phyloP scores from a whole-genome alignment of 805 yeast genomes.

The Myxozyma monticola region DNA sequence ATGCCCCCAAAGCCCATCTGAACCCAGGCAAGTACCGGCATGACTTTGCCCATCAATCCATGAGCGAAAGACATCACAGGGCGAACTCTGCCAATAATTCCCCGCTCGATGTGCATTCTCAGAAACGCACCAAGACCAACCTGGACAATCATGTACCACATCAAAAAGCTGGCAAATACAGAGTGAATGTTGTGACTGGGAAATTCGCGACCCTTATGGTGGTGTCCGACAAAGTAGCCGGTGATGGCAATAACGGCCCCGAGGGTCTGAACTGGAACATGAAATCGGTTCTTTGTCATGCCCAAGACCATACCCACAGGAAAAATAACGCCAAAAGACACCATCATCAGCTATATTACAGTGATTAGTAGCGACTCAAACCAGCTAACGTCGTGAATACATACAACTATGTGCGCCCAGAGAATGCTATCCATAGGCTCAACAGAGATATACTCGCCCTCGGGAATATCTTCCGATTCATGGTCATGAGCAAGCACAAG shows the following conservation, averaged over 20 bases:
- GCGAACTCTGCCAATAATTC: conserved; percentile 40
- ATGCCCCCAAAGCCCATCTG: conserved; percentile 78
- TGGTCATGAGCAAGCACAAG: conserved; percentile 29
- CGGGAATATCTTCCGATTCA: conserved; percentile 31
- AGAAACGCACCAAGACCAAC: conserved; percentile 41
- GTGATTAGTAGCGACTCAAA: not conserved
- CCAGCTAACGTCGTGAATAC: not conserved
- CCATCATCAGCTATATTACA: conserved; percentile 36
- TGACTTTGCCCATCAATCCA: conserved; percentile 37
- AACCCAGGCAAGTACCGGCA: conserved; percentile 65
- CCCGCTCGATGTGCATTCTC: conserved; percentile 41
- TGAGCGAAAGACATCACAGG: conserved; percentile 37
- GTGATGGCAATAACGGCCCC: conserved; percentile 41
- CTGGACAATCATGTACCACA: conserved; percentile 38
- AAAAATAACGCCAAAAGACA: conserved; percentile 44
- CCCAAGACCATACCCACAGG: conserved; percentile 46
- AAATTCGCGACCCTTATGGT: conserved; percentile 42
- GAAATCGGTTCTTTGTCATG: conserved; percentile 41
- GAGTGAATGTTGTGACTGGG: conserved; percentile 40
- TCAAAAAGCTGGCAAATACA: conserved; percentile 40
- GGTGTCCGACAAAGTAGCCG: conserved; percentile 45
- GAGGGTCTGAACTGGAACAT: conserved; percentile 41
- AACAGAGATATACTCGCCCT: conserved; percentile 31
- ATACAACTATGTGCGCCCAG: conserved; percentile 38
- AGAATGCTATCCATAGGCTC: conserved; percentile 34